These are phyloP conservation scores for Grosmannia penicillata DNA, from an alignment of 2,329 filamentous ascomycete species.

Conservation along the genomic window DNA sequence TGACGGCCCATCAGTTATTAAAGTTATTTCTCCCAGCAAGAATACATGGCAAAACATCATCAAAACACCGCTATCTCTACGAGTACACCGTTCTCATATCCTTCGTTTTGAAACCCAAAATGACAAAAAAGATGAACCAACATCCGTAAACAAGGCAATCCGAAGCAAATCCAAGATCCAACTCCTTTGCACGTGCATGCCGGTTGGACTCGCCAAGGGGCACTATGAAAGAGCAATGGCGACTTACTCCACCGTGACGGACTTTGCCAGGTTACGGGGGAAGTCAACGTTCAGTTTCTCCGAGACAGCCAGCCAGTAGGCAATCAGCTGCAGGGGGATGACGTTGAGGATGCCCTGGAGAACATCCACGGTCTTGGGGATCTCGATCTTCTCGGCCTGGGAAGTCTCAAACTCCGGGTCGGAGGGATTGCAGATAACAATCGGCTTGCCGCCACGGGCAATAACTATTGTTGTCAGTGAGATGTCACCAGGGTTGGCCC, in stretches of 20 bases:
- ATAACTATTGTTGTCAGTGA: constrained; percentile 47
- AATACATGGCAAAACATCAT: too few species aligned
- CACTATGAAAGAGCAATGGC: not conserved
- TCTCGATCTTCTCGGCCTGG: constrained; percentile 93
- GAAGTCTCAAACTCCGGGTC: constrained; percentile 81
- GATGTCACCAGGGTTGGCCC: not conserved
- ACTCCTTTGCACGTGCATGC: not conserved
- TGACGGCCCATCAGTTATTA: too few species aligned
- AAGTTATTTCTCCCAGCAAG: not conserved
- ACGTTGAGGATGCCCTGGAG: constrained; percentile 97
- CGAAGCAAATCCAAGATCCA: not conserved
- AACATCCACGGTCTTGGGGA: constrained; percentile 87
- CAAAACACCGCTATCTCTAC: not conserved
- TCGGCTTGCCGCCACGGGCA: constrained; percentile 87
- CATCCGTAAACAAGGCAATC: not conserved
- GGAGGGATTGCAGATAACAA: constrained; percentile 90
- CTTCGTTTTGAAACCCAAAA: not conserved
- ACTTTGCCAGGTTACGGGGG: constrained; percentile 97
- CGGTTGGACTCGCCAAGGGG: not conserved
- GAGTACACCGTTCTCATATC: not conserved
- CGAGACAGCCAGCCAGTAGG: constrained; percentile 95
- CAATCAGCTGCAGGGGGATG: constrained; percentile 91
- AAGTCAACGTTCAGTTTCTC: constrained; percentile 97
- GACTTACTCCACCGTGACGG: constrained; percentile 87
- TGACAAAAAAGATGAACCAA: too few species aligned